Evolutionary conservation across 2,329 filamentous ascomycete genomes (phyloP), one percentile per base, ranked within the genome.

Genomic region (Cordyceps tenuipes): DNA sequence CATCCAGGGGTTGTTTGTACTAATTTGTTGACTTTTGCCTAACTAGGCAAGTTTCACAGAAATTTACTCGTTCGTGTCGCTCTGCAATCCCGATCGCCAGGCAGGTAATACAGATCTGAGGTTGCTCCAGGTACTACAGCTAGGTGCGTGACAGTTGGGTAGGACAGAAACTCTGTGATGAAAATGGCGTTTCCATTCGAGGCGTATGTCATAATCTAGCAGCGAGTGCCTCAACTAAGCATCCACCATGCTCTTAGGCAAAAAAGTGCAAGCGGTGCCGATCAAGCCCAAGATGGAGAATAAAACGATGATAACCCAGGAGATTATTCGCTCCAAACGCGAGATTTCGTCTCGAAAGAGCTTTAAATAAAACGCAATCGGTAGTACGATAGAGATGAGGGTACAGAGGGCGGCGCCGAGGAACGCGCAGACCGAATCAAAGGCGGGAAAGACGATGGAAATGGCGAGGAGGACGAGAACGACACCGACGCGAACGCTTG

Each of bases 331-430:
- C 73, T 96, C 90, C 23, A 71, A 70, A 1, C 72, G 65, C 1
- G 79, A 75, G 50, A 97, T 83, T 62, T 93, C 86, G 54, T 84
- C 80, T 51, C 86, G 85, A 71, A 96, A 97, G 1, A 97, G 84
- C 75, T 92, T 96, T 60, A 97, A 76, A 69, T 97, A 91, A 70
- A 99, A 97, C 5, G 86, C 82, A 36, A 96, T 77, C 0, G 93
- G 94, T 55, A 99, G 72, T 19, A 96, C 91, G 65, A 97, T 86
- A 74, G 93, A 97, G 65, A 97, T 95, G 19, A 90, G 90, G 67
- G 96, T 96, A 75, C 93, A 97, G 17, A 96, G 81, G 3, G 91
- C 88, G 44, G 89, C 90, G 13, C 94, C 93, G 76, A 97, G 86
- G 63, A 96, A 86, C 4, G 89, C 89, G 86, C 96, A 96, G 69